Evolutionary conservation across 495 filamentous ascomycete species (phyloP).

Genomic region (Penicillium lividum): DNA sequence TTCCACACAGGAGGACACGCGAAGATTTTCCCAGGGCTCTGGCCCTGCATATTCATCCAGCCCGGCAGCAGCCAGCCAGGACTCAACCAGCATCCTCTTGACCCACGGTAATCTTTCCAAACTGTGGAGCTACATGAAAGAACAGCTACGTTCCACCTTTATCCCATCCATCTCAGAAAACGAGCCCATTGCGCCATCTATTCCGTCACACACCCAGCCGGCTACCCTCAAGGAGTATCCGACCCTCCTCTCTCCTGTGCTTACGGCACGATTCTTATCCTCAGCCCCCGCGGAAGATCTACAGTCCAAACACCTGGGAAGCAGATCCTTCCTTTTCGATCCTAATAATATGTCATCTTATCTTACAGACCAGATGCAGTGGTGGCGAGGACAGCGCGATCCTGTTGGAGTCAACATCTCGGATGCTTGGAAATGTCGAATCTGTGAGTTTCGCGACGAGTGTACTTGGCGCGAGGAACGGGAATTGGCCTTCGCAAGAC

Average conservation of each 20-base stretch:
- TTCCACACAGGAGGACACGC: conserved; percentile 32
- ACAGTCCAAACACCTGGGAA: conserved; percentile 57
- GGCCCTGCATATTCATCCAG: conserved; percentile 7
- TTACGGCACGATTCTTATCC: conserved; percentile 48
- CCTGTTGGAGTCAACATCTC: conserved; percentile 81
- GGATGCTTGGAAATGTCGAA: conserved; percentile 87
- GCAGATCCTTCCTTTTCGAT: conserved; percentile 70
- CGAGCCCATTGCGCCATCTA: conserved; percentile 34
- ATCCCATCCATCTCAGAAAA: conserved; percentile 34
- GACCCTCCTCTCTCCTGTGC: conserved; percentile 46
- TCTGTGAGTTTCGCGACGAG: conserved; percentile 62
- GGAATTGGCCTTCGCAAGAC: conserved; percentile 45
- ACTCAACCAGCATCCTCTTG: conserved; percentile 57
- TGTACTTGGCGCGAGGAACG: conserved; percentile 63
- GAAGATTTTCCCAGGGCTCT: conserved; percentile 10
- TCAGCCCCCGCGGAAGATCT: conserved; percentile 32
- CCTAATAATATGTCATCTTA: conserved; percentile 61
- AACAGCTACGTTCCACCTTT: conserved; percentile 64
- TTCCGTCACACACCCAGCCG: conserved; percentile 54
- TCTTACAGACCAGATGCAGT: conserved; percentile 67
- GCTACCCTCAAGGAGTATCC: conserved; percentile 58
- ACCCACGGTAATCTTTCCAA: conserved; percentile 57
- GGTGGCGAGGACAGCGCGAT: conserved; percentile 82
- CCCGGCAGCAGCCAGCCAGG: conserved; percentile 36
- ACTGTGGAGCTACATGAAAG: conserved; percentile 70